These are phyloP conservation scores for Sungouiozyma intestinalis DNA, from an alignment of 805 yeast species.

Conservation along the genomic window DNA sequence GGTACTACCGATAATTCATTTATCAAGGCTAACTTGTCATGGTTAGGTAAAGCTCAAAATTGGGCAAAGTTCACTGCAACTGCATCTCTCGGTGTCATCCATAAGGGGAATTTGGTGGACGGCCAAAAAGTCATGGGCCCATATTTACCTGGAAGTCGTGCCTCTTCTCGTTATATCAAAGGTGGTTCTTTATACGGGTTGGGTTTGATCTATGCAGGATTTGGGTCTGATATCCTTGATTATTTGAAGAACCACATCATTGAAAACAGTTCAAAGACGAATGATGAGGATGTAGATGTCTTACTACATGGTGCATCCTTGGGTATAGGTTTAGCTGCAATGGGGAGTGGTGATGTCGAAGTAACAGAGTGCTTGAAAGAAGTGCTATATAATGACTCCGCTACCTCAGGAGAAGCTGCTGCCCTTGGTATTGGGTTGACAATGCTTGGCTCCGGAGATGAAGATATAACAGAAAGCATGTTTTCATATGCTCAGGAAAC, in stretches of 20 bases:
- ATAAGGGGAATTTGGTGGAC: constrained; percentile 85
- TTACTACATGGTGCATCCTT: constrained; percentile 91
- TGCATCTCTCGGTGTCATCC: constrained; percentile 95
- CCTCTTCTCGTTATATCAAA: constrained; percentile 72
- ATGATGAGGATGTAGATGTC: constrained; percentile 64
- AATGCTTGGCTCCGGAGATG: constrained; percentile 83
- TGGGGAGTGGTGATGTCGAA: constrained; percentile 71
- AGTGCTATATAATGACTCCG: constrained; percentile 81
- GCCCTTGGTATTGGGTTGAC: constrained; percentile 93
- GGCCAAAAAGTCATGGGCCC: constrained; percentile 83
- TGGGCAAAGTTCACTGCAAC: constrained; percentile 98
- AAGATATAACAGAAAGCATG: constrained; percentile 65
- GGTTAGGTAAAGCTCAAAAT: constrained; percentile 95
- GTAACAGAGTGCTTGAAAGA: constrained; percentile 76
- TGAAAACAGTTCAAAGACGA: constrained; percentile 49
- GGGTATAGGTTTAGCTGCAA: constrained; percentile 93
- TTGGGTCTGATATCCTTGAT: constrained; percentile 77
- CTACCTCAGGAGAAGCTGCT: constrained; percentile 92
- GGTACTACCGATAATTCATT: constrained; percentile 95
- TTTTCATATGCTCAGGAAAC: constrained; percentile 87
- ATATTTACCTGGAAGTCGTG: constrained; percentile 68
- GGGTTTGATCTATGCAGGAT: constrained; percentile 93
- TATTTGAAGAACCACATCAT: constrained; percentile 65
- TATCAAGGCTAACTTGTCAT: constrained; percentile 80
- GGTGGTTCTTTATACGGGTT: constrained; percentile 93